phyloP scores from a whole-genome alignment of 2,329 filamentous ascomycete genomes.

The Colletotrichum sidae region DNA sequence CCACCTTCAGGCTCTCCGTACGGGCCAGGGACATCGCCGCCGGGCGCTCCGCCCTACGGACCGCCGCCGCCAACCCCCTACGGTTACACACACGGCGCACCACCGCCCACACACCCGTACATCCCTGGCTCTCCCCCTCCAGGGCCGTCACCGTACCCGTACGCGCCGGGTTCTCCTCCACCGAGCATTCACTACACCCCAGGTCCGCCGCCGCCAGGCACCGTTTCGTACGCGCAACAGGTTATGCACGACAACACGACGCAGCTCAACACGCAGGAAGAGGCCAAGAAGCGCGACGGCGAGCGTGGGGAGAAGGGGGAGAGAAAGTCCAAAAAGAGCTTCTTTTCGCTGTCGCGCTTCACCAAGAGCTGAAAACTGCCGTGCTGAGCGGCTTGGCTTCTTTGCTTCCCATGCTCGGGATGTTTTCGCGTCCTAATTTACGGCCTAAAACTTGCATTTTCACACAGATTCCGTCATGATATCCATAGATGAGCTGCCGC shows the following conservation, averaged over 20 bases:
- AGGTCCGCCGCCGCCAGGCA: constrained; percentile 45
- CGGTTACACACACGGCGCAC: not conserved
- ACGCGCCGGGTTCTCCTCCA: constrained; percentile 3
- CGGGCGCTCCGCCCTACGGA: not conserved
- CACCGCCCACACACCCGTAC: not conserved
- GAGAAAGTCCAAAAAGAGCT: constrained; percentile 23
- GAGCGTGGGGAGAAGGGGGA: constrained; percentile 19
- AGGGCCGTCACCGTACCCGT: not conserved
- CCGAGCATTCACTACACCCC: constrained; percentile 16
- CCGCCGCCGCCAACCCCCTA: not conserved
- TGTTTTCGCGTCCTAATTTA: no score
- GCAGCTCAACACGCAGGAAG: constrained; percentile 58
- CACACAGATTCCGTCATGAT: no score
- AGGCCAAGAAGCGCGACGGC: constrained; percentile 40
- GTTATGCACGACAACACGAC: constrained; percentile 67
- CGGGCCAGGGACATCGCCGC: constrained; percentile 38
- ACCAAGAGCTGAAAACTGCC: not conserved
- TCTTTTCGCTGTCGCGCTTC: constrained; percentile 19
- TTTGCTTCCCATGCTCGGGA: no score
- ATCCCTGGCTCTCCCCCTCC: constrained; percentile 1
- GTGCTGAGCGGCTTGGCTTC: no score
- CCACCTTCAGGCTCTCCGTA: constrained; percentile 52
- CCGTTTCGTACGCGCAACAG: constrained; percentile 61
- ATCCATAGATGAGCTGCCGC: no score
- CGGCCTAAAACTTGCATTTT: no score